Percentiles rank a stretch among this genome's conserved stretches.
These are phyloP conservation scores for Botrytis squamosa DNA, from an alignment of 2,329 filamentous ascomycete genomes.

Conservation along the genomic window DNA sequence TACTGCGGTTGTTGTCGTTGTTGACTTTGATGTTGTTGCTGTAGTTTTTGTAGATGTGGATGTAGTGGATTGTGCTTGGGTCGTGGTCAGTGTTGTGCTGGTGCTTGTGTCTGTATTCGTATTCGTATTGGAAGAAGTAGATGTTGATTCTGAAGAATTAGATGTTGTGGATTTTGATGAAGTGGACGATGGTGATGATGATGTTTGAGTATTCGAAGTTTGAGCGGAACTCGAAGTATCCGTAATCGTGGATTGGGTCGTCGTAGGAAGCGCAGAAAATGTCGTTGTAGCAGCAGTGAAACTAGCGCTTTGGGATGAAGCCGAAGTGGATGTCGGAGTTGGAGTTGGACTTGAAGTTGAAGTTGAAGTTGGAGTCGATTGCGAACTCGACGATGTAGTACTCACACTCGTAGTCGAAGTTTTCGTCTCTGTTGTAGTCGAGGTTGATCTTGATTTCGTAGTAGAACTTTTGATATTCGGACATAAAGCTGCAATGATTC, in stretches of 20 bases:
- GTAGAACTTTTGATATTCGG: conserved; percentile 25
- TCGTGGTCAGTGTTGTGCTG: background rate
- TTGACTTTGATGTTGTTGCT: background rate
- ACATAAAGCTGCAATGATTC: conserved; percentile 36
- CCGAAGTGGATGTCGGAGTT: background rate
- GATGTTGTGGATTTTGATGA: background rate
- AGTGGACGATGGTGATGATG: background rate
- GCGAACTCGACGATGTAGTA: conserved; percentile 9
- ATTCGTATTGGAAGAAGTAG: background rate
- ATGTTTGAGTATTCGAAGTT: background rate
- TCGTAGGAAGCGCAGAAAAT: background rate
- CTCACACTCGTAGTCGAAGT: conserved; percentile 20
- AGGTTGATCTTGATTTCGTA: conserved; percentile 8
- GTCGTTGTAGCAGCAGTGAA: background rate
- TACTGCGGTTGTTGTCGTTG: background rate
- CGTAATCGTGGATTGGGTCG: background rate
- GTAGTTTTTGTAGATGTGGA: background rate
- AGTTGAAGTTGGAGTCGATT: background rate
- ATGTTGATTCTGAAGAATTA: background rate
- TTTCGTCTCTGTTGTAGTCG: conserved; percentile 17
- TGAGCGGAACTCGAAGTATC: background rate
- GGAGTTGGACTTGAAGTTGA: background rate
- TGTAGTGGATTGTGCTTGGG: background rate
- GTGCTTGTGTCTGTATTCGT: background rate
- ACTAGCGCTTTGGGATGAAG: background rate